Base-by-base conservation (phyloP, 768 basidiomycete genomes). In the Russula sp. region DNA sequence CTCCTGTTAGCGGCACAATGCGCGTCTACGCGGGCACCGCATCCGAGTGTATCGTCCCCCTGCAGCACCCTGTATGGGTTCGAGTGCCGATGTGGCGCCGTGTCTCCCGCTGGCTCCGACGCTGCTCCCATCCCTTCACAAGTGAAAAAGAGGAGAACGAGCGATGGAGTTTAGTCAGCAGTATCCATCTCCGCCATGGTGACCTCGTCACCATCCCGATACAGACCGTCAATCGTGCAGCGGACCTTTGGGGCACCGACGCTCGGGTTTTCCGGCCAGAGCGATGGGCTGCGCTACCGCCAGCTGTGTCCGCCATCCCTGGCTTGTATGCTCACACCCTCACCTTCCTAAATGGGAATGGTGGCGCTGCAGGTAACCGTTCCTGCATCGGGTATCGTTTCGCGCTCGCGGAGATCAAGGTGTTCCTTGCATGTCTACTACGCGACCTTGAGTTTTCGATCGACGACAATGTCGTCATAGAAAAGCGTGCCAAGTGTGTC, bases 381-480 rank as follows among this genome's bases (percentile, higher is more conserved):
- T 81, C 82, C 20, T 83, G 82, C 64, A 84, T 86, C 66, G 82
- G 85, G 14, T 84, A 79, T 69, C 78, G 77, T 66, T 86, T 86
- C 67, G 83, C 83, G 16, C 63, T 86, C 60, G 74, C 77, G 38
- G 82, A 86, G 75, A 84, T 86, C 71, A 85, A 85, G 70, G 76
- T 81, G 41, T 84, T 85, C 67, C 73, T 85, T 63, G 83, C 77
- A 71, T 78, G 81, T 48, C 77, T 86, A 51, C 54, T 85, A 50
- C 78, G 78, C 66, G 83, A 85, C 73, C 72, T 84, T 56, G 79
- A 80, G 68, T 82, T 83, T 73, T 71, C 76, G 50, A 74, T 79
- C 22, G 80, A 82, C 67, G 75, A 79, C 29, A 70, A 74, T 56
- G 71, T 82, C 66, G 77, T 82, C 66, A 80, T 84, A 66, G 82